Base-by-base conservation (phyloP, 164 flowering plant species). In the Sedum album region DNA sequence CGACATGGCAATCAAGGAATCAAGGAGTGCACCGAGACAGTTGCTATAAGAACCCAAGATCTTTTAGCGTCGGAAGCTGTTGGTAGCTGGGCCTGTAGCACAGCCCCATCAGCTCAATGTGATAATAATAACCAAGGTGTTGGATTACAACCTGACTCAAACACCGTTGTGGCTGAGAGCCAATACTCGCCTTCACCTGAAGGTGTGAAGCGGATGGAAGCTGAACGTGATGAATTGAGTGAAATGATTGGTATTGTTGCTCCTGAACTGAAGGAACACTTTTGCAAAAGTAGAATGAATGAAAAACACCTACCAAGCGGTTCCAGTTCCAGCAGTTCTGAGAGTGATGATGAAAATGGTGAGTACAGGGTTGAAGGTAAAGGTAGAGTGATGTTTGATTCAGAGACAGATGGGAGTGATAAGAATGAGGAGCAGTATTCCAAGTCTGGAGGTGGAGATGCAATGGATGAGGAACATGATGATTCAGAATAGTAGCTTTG, bases 31-130 rank as follows among this genome's bases (percentile, higher is more conserved):
- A 81, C 93, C 31, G 92, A 85, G 76, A 74, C 69, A 18, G 82
- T 77, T 31, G 82, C 84, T 55, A 82, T 93, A 57, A 81, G 80
- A 76, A 89, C 97, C 9, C 76, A 83, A 0, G 98, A 94, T 65
- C 93, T 91, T 46, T 77, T 94, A 77, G 77, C 98, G 55, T 94
- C 98, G 2, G 98, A 94, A 82, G 87, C 81, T 79, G 84, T 77
- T 66, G 98, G 98, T 66, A 93, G 97, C 79, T 91, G 97, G 97
- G 96, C 91, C 51, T 71, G 74, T 72, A 88, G 86, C 81, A 91
- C 97, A 2, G 88, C 85, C 48, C 97, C 97, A 51, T 89, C 97
- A 33, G 81, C 83, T 21, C 88, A 84, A 66, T 93, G 92, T 57
- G 97, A 73, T 41, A 70, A 76, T 65, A 72, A 73, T 38, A 77